Percentiles rank a stretch among this genome's conserved stretches.
These are phyloP conservation scores for Wickerhamiella alocasiicola DNA, from an alignment of 805 yeast genomes.

Conservation along the genomic window DNA sequence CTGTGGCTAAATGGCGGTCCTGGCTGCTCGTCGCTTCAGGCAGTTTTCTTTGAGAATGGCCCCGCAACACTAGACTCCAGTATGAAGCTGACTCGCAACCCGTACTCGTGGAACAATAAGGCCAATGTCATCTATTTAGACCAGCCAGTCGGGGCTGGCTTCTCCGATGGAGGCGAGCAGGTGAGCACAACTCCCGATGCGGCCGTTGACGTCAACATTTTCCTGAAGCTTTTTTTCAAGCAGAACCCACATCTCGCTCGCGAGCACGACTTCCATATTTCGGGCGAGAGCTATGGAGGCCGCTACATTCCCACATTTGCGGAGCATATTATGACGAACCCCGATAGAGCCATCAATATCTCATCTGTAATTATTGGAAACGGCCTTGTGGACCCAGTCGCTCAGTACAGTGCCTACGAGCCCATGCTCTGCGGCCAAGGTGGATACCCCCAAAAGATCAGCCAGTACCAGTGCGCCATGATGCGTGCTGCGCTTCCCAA, in stretches of 20 bases:
- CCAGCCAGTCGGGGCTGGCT: slow-evolving; percentile 91
- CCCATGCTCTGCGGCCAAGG: slow-evolving; percentile 94
- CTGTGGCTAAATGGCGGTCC: slow-evolving; percentile 96
- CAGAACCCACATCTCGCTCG: slow-evolving; percentile 61
- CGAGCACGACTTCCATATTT: slow-evolving; percentile 56
- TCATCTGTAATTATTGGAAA: slow-evolving; percentile 81
- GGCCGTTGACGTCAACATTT: slow-evolving; percentile 75
- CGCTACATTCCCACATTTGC: slow-evolving; percentile 83
- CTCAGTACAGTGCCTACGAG: slow-evolving; percentile 65
- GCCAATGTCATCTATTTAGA: slow-evolving; percentile 86
- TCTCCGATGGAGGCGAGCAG: slow-evolving; percentile 58
- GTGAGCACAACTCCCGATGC: slow-evolving; percentile 69
- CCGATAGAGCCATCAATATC: slow-evolving; percentile 47
- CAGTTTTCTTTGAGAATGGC: slow-evolving; percentile 83
- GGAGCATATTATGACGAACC: slow-evolving; percentile 36
- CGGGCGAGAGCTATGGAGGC: slow-evolving; percentile 92
- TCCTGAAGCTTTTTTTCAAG: slow-evolving; percentile 70
- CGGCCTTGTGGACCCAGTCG: slow-evolving; percentile 77
- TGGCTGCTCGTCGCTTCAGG: slow-evolving; percentile 86
- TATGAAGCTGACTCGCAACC: slow-evolving; percentile 61
- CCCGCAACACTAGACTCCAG: slow-evolving; percentile 61
- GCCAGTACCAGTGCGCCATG: slow-evolving; percentile 12
- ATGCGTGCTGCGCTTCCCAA: slow-evolving; percentile 10
- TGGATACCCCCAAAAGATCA: slow-evolving; percentile 38
- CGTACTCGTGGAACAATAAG: slow-evolving; percentile 80